Evolutionary conservation across 192 early-diverging fungal species (phyloP), one percentile per base, ranked within the genome.

Genomic region (Mortierella alpina): DNA sequence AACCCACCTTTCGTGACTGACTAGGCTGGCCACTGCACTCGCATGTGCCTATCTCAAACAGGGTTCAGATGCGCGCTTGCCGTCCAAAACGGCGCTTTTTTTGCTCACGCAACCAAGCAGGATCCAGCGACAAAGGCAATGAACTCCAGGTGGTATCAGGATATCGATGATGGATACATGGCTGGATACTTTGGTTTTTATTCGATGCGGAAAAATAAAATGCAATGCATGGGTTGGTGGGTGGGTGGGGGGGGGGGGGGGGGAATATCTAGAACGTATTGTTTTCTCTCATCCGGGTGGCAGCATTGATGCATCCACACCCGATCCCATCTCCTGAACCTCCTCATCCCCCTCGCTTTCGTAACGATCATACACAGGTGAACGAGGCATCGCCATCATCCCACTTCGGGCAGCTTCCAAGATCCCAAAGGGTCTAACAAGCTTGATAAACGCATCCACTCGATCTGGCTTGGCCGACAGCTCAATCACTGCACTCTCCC

Each of bases 361-460:
- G 67, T 91, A 86, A 69, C 90, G 63, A 59, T 93, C 92, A 61
- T 90, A 90, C 23, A 96, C 89, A 56, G 92, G 91, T 56, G 92
- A 93, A 50, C 97, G 89, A 15, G 96, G 95, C 93, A 99, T 97
- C 14, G 96, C 95, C 96, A 99, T 99, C 73, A 94, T 87, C 0
- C 97, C 97, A 45, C 93, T 95, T 69, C 97, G 88, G 20, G 95
- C 92, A 9, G 94, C 95, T 73, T 99, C 97, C 59, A 99, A 84
- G 71, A 98, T 94, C 42, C 97, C 97, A 74, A 95, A 98, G 6
- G 97, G 97, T 66, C 94, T 92, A 66, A 96, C 86, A 15, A 98
- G 86, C 72, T 96, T 95, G 66, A 99, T 82, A 83, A 99, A 97
- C 9, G 96, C 88, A 82, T 97, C 92, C 44, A 99, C 83, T 49